A percentile compares a stretch with the other conserved stretches of the same genome.
Conservation (phyloP, 768 basidiomycete genomes). For the Russula foetens region DNA sequence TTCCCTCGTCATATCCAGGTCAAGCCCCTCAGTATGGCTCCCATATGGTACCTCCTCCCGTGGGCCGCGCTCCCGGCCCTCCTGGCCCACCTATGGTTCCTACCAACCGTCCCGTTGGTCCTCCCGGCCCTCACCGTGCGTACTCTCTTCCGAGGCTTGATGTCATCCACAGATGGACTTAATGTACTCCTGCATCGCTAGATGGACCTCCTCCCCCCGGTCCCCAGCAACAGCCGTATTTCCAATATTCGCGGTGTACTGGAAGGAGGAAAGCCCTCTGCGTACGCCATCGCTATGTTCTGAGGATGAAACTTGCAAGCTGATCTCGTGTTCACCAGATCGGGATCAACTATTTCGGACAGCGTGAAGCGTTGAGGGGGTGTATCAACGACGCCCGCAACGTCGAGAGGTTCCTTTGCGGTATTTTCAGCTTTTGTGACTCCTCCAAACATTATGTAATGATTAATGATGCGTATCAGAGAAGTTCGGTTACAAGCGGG, state of each 20-base stretch:
- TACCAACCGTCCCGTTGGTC: too few species aligned
- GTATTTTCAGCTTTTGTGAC: conserved; percentile 18
- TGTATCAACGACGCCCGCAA: conserved; percentile 58
- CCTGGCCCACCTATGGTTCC: too few species aligned
- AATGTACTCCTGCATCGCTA: conserved; percentile 5
- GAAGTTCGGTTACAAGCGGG: conserved; percentile 38
- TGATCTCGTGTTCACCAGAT: conserved; percentile 30
- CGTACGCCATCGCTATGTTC: conserved; percentile 27
- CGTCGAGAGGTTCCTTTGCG: conserved; percentile 39
- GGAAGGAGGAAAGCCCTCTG: conserved; percentile 48
- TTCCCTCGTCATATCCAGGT: conserved; percentile 14
- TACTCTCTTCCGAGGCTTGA: background rate
- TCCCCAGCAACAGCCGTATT: conserved; percentile 34
- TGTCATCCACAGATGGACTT: background rate
- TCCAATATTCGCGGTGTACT: conserved; percentile 49
- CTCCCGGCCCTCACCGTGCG: conserved; percentile 24
- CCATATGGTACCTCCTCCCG: background rate
- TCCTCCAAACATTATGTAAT: background rate
- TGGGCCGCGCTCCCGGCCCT: too few species aligned
- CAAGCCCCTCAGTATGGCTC: background rate
- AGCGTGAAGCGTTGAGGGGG: conserved; percentile 36
- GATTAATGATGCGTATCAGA: conserved; percentile 22
- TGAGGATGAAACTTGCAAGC: background rate
- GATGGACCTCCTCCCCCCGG: conserved; percentile 26
- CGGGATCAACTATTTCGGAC: conserved; percentile 46